A percentile compares a stretch with the other conserved stretches of the same genome.
Conservation (phyloP, 2,329 filamentous ascomycete species). For the Colletotrichum sp. region DNA sequence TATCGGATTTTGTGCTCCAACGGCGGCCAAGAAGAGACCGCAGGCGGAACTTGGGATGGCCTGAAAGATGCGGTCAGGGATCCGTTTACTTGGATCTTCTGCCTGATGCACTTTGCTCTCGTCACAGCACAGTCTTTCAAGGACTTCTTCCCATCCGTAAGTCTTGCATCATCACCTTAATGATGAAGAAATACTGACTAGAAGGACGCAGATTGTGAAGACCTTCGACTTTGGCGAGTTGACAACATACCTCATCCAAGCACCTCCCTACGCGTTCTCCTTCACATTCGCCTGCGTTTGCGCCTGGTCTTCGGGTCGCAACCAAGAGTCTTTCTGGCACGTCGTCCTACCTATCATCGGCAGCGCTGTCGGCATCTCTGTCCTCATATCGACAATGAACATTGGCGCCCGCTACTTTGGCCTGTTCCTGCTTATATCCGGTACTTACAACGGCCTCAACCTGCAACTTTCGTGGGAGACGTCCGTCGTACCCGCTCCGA, state of each 20-base stretch:
- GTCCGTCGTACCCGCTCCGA: conserved; percentile 39
- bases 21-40: conserved; percentile 37
- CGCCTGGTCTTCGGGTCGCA: conserved; percentile 38
- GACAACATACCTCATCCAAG: conserved; percentile 42
- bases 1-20: conserved; percentile 37
- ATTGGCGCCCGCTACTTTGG: conserved; percentile 46
- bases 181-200: no score
- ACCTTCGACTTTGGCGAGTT: conserved; percentile 30
- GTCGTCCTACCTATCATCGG: conserved; percentile 35
- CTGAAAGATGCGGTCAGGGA: conserved; percentile 35
- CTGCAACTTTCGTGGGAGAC: conserved; percentile 44
- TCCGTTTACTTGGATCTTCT: conserved; percentile 44
- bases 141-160: conserved; percentile 44
- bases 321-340: conserved; percentile 42
- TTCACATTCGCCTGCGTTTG: conserved; percentile 38
- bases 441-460: conserved; percentile 42
- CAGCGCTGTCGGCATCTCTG: conserved; percentile 41
- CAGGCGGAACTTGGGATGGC: conserved; percentile 40
- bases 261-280: conserved; percentile 44
- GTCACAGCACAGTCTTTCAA: conserved; percentile 46
- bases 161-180: neutral
- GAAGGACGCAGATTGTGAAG: conserved; percentile 25
- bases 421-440: conserved; percentile 41
- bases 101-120: conserved; percentile 45
- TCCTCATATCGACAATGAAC: conserved; percentile 41